These are phyloP conservation scores for Fusarium graminum DNA, from an alignment of 2,329 filamentous ascomycete species.

Conservation along the genomic window DNA sequence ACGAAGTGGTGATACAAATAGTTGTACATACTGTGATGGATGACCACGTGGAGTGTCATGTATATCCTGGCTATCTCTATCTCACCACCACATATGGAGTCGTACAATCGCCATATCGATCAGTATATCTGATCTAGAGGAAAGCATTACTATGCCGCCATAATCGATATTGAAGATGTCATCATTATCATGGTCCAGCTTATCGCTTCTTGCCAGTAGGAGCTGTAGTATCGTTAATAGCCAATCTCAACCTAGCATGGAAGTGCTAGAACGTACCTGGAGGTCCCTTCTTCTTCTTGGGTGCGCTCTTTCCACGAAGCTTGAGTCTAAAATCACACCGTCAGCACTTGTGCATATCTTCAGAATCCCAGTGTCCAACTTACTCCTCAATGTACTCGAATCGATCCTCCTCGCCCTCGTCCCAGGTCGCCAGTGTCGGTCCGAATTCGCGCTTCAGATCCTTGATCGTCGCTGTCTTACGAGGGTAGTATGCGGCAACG, in stretches of 20 bases:
- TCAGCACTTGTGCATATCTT: conserved; percentile 48
- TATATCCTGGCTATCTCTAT: conserved; percentile 11
- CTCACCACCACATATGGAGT: conserved; percentile 5
- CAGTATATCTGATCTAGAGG: not conserved
- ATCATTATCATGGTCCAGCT: conserved; percentile 33
- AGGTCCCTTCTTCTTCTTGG: conserved; percentile 83
- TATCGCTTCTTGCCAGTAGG: conserved; percentile 52
- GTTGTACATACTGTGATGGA: conserved; percentile 43
- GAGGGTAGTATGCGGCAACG: conserved; percentile 89
- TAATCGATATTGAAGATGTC: conserved; percentile 23
- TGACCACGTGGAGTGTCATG: conserved; percentile 11
- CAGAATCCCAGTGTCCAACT: conserved; percentile 44
- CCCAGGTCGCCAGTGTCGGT: conserved; percentile 74
- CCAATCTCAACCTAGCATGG: not conserved
- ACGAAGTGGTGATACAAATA: conserved; percentile 44
- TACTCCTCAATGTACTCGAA: conserved; percentile 79
- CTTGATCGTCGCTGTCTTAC: conserved; percentile 75
- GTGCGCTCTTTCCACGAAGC: conserved; percentile 84
- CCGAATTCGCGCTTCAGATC: conserved; percentile 79
- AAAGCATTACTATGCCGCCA: conserved; percentile 1
- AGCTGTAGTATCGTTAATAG: conserved; percentile 43
- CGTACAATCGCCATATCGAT: conserved; percentile 4
- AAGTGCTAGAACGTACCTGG: conserved; percentile 51
- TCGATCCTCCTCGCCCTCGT: conserved; percentile 84
- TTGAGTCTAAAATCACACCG: conserved; percentile 68